phyloP scores from a whole-genome alignment of 768 basidiomycete species.

The Dictyophora rubrovolvata region DNA sequence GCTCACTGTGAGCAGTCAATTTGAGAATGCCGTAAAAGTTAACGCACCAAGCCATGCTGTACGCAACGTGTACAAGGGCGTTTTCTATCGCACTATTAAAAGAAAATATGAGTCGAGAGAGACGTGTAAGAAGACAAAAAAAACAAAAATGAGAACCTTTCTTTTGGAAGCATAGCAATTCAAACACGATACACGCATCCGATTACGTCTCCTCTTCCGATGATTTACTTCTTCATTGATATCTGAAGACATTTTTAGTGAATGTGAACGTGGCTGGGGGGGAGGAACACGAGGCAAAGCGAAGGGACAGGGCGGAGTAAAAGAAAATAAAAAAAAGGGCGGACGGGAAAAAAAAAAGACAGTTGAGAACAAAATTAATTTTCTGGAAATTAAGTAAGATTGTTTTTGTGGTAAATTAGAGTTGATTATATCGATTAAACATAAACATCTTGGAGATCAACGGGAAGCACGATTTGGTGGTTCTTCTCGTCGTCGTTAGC shows the following conservation, averaged over 20 bases:
- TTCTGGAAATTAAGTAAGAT: too few relatives aligned
- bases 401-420: too few relatives aligned
- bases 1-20: conserved; percentile 1
- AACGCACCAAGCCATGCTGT: conserved; percentile 67
- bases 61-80: conserved; percentile 87
- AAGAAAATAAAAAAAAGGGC: not conserved
- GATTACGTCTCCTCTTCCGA: conserved; percentile 77
- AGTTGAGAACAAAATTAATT: too few relatives aligned
- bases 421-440: too few relatives aligned
- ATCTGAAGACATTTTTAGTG: conserved; percentile 13
- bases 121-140: conserved; percentile 3
- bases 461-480: too few relatives aligned
- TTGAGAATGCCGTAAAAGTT: conserved; percentile 1
- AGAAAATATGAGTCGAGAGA: conserved; percentile 9
- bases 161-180: conserved; percentile 93
- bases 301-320: not conserved
- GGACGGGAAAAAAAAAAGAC: not conserved
- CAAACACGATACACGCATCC: conserved; percentile 79
- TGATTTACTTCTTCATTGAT: conserved; percentile 22
- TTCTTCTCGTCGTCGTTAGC: too few relatives aligned
- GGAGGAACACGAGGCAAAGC: conserved; percentile 31
- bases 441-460: too few relatives aligned
- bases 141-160: conserved; percentile 45
- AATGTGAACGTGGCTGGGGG: conserved; percentile 7
- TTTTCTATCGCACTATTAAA: conserved; percentile 73